These are phyloP conservation scores for Aspergillus candidus DNA, from an alignment of 2,329 filamentous ascomycete genomes.

Conservation along the genomic window DNA sequence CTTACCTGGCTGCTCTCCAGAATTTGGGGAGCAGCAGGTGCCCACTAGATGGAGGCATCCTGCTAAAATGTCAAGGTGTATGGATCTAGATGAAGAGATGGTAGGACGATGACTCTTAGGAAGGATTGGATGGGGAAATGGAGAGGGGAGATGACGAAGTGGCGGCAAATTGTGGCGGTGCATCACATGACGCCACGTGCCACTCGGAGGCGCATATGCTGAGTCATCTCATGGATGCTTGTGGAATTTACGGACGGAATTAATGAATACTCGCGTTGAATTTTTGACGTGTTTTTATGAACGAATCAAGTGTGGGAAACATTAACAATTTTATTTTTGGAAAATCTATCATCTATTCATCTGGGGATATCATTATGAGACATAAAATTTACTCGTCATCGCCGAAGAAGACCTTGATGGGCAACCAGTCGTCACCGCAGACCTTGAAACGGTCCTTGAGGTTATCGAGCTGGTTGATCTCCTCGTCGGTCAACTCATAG, in stretches of 20 bases:
- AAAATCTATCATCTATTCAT: constrained; percentile 17
- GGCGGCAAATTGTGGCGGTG: constrained; percentile 18
- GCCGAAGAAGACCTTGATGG: constrained; percentile 74
- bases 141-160: constrained; percentile 7
- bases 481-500: constrained; percentile 66
- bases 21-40: constrained; percentile 46
- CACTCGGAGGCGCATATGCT: not conserved
- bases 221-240: not conserved
- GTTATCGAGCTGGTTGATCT: constrained; percentile 61
- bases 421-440: constrained; percentile 65
- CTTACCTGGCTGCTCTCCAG: constrained; percentile 44
- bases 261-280: not conserved
- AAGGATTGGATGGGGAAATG: constrained; percentile 11
- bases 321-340: constrained; percentile 17
- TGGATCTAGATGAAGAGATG: constrained; percentile 10
- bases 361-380: constrained; percentile 11
- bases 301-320: not conserved
- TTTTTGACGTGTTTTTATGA: constrained; percentile 5
- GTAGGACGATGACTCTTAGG: constrained; percentile 11
- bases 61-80: constrained; percentile 12
- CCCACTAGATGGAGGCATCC: constrained; percentile 45
- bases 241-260: too few relatives aligned
- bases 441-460: constrained; percentile 76
- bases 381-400: constrained; percentile 62
- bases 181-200: constrained; percentile 19